Percentiles rank a stretch among this genome's conserved stretches.
Evolutionary conservation across 2,329 filamentous ascomycete species (phyloP).

Genomic region (Calonectria leucothoes): DNA sequence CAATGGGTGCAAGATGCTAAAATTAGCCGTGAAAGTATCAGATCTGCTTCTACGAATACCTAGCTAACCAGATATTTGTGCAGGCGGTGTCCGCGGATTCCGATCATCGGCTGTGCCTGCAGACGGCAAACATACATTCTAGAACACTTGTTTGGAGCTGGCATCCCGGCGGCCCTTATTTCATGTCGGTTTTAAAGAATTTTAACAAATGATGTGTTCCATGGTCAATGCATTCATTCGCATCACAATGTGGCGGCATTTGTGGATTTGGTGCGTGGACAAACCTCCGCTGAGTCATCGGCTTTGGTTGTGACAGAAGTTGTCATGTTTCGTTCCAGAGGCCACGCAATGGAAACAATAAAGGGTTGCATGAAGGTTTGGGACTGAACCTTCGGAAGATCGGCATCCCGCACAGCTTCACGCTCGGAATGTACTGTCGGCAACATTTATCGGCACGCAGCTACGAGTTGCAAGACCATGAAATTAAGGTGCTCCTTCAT

Average conservation of each 20-base stretch:
- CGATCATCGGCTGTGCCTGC: neutral
- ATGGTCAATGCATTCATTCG: neutral
- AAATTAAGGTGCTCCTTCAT: too few species aligned
- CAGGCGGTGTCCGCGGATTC: neutral
- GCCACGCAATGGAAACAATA: neutral
- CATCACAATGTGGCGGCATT: neutral
- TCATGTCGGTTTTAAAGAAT: neutral
- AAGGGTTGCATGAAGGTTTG: neutral
- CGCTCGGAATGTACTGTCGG: neutral
- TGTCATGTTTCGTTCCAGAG: neutral
- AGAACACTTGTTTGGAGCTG: neutral
- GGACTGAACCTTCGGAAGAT: neutral
- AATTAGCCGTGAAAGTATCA: too few species aligned
- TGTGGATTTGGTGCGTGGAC: neutral
- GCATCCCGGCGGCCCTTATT: neutral
- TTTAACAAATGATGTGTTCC: neutral
- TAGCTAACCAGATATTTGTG: neutral
- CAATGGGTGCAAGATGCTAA: too few species aligned
- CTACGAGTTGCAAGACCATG: too few species aligned
- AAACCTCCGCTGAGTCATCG: neutral
- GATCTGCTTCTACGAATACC: neutral
- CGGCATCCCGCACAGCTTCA: neutral
- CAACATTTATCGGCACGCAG: neutral
- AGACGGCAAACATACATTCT: neutral
- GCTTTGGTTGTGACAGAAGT: neutral